A percentile compares a stretch with the other conserved stretches of the same genome.
These are phyloP conservation scores for Rhodotorula graminis DNA, from an alignment of 768 basidiomycete genomes.

Conservation along the genomic window DNA sequence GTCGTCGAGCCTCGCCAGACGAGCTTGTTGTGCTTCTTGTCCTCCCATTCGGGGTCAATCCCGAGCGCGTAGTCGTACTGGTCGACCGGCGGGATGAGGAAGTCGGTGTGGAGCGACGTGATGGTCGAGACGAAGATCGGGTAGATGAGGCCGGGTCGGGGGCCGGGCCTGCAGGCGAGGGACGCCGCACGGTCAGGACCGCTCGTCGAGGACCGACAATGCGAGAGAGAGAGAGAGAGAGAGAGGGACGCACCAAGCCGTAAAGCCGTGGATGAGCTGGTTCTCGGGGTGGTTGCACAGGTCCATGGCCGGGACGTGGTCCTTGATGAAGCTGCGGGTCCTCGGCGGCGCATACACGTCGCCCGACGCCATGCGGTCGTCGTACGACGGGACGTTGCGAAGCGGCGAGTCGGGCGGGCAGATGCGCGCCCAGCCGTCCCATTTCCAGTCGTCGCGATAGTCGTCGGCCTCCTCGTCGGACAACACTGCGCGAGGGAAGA, in stretches of 20 bases:
- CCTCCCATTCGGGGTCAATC: slow-evolving; percentile 69
- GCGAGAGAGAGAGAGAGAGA: neutral
- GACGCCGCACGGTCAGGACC: neutral
- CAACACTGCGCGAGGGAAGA: slow-evolving; percentile 4
- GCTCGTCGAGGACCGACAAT: no score
- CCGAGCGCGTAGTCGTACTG: slow-evolving; percentile 63
- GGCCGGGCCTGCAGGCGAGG: slow-evolving; percentile 34
- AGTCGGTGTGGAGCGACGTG: slow-evolving; percentile 74
- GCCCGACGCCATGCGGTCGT: slow-evolving; percentile 7
- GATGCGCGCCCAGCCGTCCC: slow-evolving; percentile 41
- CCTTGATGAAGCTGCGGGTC: slow-evolving; percentile 41
- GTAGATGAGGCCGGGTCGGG: slow-evolving; percentile 31
- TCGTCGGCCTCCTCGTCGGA: slow-evolving; percentile 9
- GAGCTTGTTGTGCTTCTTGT: slow-evolving; percentile 67
- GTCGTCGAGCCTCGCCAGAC: slow-evolving; percentile 97
- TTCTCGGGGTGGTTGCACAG: slow-evolving; percentile 45
- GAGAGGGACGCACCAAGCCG: slow-evolving; percentile 26
- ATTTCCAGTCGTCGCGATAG: slow-evolving; percentile 14
- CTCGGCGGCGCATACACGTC: slow-evolving; percentile 9
- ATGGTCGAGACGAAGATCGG: slow-evolving; percentile 81
- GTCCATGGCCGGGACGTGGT: slow-evolving; percentile 43
- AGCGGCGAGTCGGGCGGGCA: slow-evolving; percentile 31
- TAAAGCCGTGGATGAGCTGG: slow-evolving; percentile 41
- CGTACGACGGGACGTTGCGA: slow-evolving; percentile 17
- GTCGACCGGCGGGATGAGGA: slow-evolving; percentile 90